Percentiles rank a stretch among this genome's conserved stretches.
These are phyloP conservation scores for Pseudogymnoascus sp. DNA, from an alignment of 2,329 filamentous ascomycete species.

Conservation along the genomic window DNA sequence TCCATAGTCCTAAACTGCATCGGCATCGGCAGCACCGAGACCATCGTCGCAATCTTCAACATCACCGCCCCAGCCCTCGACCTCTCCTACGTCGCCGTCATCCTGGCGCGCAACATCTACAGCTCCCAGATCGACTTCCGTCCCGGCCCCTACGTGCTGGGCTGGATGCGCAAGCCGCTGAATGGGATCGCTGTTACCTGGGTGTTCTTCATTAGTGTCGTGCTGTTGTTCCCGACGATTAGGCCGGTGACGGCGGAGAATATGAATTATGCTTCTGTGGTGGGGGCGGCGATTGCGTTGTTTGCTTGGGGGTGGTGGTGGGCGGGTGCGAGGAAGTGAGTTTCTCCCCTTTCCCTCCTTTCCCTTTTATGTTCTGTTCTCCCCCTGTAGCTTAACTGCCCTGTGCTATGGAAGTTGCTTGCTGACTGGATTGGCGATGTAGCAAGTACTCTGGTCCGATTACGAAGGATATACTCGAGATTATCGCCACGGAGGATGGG, in stretches of 20 bases:
- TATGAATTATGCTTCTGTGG: conserved; percentile 43
- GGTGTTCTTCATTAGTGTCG: conserved; percentile 53
- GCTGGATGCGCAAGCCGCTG: conserved; percentile 44
- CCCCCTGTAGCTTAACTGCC: too few relatives aligned
- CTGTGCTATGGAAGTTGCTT: background rate
- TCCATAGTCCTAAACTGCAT: conserved; percentile 44
- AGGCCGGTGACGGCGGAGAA: conserved; percentile 39
- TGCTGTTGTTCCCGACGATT: conserved; percentile 46
- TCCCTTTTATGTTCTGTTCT: background rate
- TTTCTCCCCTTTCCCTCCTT: background rate
- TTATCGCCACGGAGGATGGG: conserved; percentile 32
- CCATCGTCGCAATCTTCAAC: conserved; percentile 44
- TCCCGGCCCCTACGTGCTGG: conserved; percentile 47
- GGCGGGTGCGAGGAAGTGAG: conserved; percentile 21
- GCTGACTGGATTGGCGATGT: background rate
- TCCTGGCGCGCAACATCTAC: conserved; percentile 48
- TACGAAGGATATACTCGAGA: conserved; percentile 42
- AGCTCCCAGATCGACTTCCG: conserved; percentile 31
- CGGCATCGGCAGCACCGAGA: conserved; percentile 40
- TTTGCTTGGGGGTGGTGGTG: conserved; percentile 45
- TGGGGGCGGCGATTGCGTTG: conserved; percentile 35
- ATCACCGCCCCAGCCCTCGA: conserved; percentile 45
- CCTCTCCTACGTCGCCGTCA: conserved; percentile 50
- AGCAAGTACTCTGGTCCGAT: conserved; percentile 51
- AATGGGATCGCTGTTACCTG: conserved; percentile 50